These are phyloP conservation scores for Gremmenia infestans DNA, from an alignment of 2,329 filamentous ascomycete species.

Conservation along the genomic window DNA sequence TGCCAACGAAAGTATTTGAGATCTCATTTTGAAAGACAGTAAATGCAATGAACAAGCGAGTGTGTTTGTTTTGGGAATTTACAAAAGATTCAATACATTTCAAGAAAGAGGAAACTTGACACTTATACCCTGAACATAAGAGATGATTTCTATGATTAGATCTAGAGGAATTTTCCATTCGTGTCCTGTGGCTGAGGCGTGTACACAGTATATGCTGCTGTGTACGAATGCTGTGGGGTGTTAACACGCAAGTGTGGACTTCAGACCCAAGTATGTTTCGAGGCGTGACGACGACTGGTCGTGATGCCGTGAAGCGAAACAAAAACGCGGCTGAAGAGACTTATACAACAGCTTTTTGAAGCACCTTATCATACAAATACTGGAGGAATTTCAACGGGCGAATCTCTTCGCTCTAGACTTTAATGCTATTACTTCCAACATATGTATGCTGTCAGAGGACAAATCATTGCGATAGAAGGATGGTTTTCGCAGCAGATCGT, in stretches of 20 bases:
- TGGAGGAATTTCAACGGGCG: neutral
- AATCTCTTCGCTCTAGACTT: neutral
- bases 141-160: neutral
- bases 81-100: neutral
- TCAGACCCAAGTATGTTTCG: neutral
- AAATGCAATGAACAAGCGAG: neutral
- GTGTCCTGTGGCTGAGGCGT: slow-evolving; percentile 1
- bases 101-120: neutral
- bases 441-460: neutral
- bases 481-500: neutral
- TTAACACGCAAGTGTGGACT: neutral
- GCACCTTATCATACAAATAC: neutral
- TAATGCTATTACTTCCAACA: neutral
- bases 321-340: neutral
- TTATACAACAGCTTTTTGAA: neutral
- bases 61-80: neutral
- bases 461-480: neutral
- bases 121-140: neutral
- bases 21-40: slow-evolving; percentile 4
- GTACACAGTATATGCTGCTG: neutral
- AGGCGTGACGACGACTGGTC: neutral
- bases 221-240: slow-evolving; percentile 6
- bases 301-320: neutral
- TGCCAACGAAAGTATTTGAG: slow-evolving; percentile 7
- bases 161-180: neutral